Percentiles rank a stretch among this genome's conserved stretches.
Evolutionary conservation across 768 basidiomycete species (phyloP).

Genomic region (Lentinula sp.): DNA sequence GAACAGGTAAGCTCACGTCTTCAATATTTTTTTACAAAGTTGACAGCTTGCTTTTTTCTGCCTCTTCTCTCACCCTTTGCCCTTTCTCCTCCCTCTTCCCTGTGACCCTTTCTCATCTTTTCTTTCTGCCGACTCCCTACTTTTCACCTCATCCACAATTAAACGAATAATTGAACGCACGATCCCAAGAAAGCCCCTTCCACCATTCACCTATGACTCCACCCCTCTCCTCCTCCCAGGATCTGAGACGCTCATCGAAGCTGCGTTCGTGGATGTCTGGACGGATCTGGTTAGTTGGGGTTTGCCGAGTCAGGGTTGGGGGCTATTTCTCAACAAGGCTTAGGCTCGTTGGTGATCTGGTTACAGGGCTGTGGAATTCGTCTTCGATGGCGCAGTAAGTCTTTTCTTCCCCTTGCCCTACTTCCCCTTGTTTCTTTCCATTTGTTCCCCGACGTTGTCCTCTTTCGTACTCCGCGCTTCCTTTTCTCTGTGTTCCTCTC

Average conservation of each 20-base stretch:
- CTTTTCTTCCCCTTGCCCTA: neutral
- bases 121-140: too few species aligned
- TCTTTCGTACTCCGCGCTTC: too few species aligned
- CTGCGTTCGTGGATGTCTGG: conserved; percentile 84
- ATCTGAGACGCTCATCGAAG: conserved; percentile 78
- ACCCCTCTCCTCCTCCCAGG: conserved; percentile 61
- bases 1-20: conserved; percentile 40
- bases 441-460: neutral
- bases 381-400: neutral
- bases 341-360: neutral
- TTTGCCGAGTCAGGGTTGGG: neutral
- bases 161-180: too few species aligned
- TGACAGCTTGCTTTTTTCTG: neutral
- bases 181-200: conserved; percentile 18
- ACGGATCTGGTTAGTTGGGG: conserved; percentile 62
- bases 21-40: neutral
- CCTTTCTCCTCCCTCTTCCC: too few species aligned
- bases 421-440: neutral
- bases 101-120: too few species aligned
- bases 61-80: neutral
- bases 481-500: neutral
- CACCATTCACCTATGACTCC: conserved; percentile 91
- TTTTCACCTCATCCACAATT: too few species aligned
- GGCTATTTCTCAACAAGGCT: neutral
- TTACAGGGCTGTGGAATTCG: neutral